phyloP scores from a whole-genome alignment of 805 yeast genomes.

The Metschnikowia gelsemii region DNA sequence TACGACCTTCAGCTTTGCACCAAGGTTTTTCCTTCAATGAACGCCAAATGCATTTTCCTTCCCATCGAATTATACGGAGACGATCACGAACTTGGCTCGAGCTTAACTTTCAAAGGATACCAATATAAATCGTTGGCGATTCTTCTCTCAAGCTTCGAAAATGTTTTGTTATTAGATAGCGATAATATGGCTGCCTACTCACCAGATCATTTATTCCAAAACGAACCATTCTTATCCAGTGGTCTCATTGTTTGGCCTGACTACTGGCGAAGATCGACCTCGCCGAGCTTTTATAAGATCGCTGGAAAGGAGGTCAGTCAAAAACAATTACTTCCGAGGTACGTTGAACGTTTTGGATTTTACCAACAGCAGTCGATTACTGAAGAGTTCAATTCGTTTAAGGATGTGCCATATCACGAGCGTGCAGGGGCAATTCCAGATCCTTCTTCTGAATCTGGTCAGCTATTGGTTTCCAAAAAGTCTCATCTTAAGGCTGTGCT shows the following conservation, averaged over 20 bases:
- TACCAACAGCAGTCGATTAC: conserved; percentile 13
- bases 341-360: conserved; percentile 27
- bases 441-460: conserved; percentile 70
- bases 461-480: conserved; percentile 55
- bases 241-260: conserved; percentile 82
- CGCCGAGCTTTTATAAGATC: conserved; percentile 69
- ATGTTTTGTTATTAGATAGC: conserved; percentile 69
- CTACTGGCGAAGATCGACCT: conserved; percentile 81
- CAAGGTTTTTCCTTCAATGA: conserved; percentile 36
- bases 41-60: conserved; percentile 40
- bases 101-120: conserved; percentile 43
- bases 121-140: conserved; percentile 45
- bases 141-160: conserved; percentile 55
- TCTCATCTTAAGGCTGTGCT: conserved; percentile 57
- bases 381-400: conserved; percentile 10
- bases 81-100: conserved; percentile 21
- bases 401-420: conserved; percentile 54
- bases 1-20: conserved; percentile 63
- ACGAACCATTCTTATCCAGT: conserved; percentile 51
- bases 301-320: conserved; percentile 49
- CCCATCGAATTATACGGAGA: conserved; percentile 30
- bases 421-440: conserved; percentile 68
- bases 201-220: conserved; percentile 58
- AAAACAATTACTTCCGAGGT: conserved; percentile 30
- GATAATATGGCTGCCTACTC: conserved; percentile 70